Base-by-base conservation (phyloP, 1,139 yeast species). In the Pichia sp. region DNA sequence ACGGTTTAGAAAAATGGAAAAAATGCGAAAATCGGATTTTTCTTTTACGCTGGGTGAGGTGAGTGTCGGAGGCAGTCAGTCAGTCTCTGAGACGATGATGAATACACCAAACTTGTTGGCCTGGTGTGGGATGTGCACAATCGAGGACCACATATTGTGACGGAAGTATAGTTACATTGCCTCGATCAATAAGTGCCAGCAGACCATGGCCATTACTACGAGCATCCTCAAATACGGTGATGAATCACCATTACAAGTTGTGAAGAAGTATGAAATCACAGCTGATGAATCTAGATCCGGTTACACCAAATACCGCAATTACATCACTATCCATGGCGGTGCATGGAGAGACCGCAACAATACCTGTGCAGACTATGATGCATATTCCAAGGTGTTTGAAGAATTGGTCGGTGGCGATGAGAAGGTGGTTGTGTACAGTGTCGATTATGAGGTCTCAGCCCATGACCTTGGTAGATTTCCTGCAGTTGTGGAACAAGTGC, bases 331-430 rank as follows among this genome's bases (percentile, higher is more conserved):
- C 34, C 96, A 89, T 62, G 96, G 96, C 0, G 96, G 96, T 0
- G 96, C 93, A 0, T 89, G 96, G 96, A 69, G 87, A 54, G 96
- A 86, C 59, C 80, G 82, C 0, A 62, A 55, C 2, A 83, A 84
- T 60, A 79, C 87, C 0, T 75, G 65, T 42, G 67, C 71, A 40
- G 94, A 85, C 59, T 81, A 79, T 48, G 67, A 68, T 17, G 58
- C 59, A 4, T 58, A 84, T 48, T 62, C 71, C 3, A 48, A 44
- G 2, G 43, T 53, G 31, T 54, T 37, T 15, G 33, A 27, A 67
- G 27, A 53, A 50, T 30, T 9, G 18, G 1, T 22, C 30, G 30
- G 27, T 38, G 40, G 34, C n/a, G 20, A 5, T 11, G 21, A 15
- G n/a, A 24, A 15, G 7, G 20, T 47, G 10, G 44, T 47, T 20